Base-by-base conservation (phyloP, 345 rosid genomes). In the Firmiana major region DNA sequence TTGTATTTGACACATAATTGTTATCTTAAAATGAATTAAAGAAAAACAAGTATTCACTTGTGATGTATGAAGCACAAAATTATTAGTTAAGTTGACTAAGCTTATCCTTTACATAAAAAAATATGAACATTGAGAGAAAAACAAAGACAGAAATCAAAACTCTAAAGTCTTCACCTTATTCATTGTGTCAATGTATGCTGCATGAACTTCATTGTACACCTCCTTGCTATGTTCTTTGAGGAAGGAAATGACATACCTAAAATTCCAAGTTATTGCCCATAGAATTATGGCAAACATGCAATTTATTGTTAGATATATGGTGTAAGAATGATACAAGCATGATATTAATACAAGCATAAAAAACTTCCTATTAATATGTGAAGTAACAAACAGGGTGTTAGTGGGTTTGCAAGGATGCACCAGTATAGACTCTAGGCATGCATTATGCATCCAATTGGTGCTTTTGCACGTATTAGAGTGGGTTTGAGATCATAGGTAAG, bases 151-250 rank as follows among this genome's bases (percentile, higher is more conserved):
- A 71, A 54, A 71, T n/a, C 43, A 42, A 71, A 57, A 68, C 46
- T 85, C 60, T 24, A 45, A 63, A 66, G 51, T 73, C 75, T n/a
- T 79, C 77, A 96, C 99, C 99, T 93, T 92, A 86, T 96, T 96
- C 99, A 96, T 91, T 78, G 99, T 96, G 87, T 93, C 98, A 26
- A 91, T 77, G 75, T 96, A 96, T 11, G 99, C 97, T 80, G 87
- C 94, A 80, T 97, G 95, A 75, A 96, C 97, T 82, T 96, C 97
- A 79, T 45, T 68, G 85, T 91, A 91, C 43, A 96, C 89, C 83
- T 96, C 98, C 85, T 86, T 93, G 80, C 95, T 97, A 81, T 96
- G 94, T 84, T 89, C 98, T 89, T 92, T 93, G 79, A 93, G 91
- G 84, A 96, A 96, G 72, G 91, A 81, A 81, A 92, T 83, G 42